These are phyloP conservation scores for Candida xiaguanensis DNA, from an alignment of 805 yeast species.

Conservation along the genomic window DNA sequence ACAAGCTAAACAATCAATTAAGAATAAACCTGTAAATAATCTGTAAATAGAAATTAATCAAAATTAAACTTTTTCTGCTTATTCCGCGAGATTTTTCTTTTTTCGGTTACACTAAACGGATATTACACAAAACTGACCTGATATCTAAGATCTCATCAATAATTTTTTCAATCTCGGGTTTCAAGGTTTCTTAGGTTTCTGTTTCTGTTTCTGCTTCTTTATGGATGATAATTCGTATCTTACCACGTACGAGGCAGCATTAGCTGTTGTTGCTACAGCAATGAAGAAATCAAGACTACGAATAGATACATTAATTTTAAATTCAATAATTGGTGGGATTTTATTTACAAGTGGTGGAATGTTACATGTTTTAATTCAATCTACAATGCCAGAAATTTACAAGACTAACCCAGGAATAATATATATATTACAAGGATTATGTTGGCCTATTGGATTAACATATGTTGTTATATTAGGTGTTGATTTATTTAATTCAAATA, in stretches of 20 bases:
- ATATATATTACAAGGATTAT: slow-evolving; percentile 53
- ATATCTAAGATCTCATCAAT: too few relatives aligned
- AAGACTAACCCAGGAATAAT: slow-evolving; percentile 49
- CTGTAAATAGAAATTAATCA: not conserved
- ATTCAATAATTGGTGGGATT: slow-evolving; percentile 67
- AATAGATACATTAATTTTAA: slow-evolving; percentile 54
- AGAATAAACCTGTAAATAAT: slow-evolving; percentile 6
- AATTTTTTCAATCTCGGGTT: too few relatives aligned
- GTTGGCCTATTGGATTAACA: slow-evolving; percentile 70
- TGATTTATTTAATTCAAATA: slow-evolving; percentile 72
- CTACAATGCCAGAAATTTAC: slow-evolving; percentile 44
- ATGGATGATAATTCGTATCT: slow-evolving; percentile 44
- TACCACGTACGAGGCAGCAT: slow-evolving; percentile 76
- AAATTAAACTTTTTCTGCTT: too few relatives aligned
- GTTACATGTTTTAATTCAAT: slow-evolving; percentile 55
- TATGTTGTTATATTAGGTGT: slow-evolving; percentile 73
- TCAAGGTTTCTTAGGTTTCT: too few relatives aligned
- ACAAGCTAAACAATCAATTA: slow-evolving; percentile 30
- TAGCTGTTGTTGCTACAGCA: slow-evolving; percentile 80
- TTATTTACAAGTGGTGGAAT: slow-evolving; percentile 71
- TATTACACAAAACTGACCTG: not conserved
- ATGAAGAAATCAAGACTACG: slow-evolving; percentile 77
- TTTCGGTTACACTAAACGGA: not conserved
- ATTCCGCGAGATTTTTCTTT: slow-evolving; percentile 1
- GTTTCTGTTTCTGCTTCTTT: too few relatives aligned